phyloP scores from a whole-genome alignment of 2,329 filamentous ascomycete species.

The Cladorrhinum sp. region DNA sequence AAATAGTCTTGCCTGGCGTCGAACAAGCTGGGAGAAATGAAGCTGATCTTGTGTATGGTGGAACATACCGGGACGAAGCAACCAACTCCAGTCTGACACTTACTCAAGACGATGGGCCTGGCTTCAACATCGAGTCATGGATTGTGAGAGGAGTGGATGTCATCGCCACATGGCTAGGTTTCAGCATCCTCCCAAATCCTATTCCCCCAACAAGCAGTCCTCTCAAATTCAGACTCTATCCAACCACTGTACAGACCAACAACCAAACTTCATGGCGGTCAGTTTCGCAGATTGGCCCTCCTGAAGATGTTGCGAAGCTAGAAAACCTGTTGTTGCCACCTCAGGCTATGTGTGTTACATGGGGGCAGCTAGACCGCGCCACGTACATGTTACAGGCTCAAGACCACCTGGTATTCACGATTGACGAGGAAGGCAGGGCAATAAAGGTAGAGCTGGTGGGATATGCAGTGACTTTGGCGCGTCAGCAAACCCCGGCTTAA shows the following conservation, averaged over 20 bases:
- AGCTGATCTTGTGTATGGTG: constrained; percentile 31
- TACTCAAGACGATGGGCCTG: constrained; percentile 33
- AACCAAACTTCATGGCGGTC: constrained; percentile 34
- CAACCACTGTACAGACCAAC: constrained; percentile 27
- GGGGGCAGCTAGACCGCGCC: constrained; percentile 33
- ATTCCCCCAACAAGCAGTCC: constrained; percentile 14
- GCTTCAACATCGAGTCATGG: constrained; percentile 39
- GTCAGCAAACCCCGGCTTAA: not conserved
- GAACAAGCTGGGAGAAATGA: constrained; percentile 42
- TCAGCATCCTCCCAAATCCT: constrained; percentile 13
- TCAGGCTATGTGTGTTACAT: constrained; percentile 32
- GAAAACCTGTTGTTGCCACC: constrained; percentile 30
- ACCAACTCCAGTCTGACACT: constrained; percentile 42
- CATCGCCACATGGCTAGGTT: constrained; percentile 32
- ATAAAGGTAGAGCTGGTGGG: constrained; percentile 15
- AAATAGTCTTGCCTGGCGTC: constrained; percentile 39
- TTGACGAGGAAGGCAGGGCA: constrained; percentile 11
- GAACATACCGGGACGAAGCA: constrained; percentile 37
- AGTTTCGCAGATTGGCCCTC: constrained; percentile 28
- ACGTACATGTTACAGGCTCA: constrained; percentile 34
- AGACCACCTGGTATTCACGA: constrained; percentile 32
- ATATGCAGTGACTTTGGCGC: constrained; percentile 12
- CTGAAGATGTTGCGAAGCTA: constrained; percentile 18
- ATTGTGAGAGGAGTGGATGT: constrained; percentile 41
- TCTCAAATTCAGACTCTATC: constrained; percentile 32